These are phyloP conservation scores for Medicago ruthenica DNA, from an alignment of 306 rosid genomes.

Conservation along the genomic window DNA sequence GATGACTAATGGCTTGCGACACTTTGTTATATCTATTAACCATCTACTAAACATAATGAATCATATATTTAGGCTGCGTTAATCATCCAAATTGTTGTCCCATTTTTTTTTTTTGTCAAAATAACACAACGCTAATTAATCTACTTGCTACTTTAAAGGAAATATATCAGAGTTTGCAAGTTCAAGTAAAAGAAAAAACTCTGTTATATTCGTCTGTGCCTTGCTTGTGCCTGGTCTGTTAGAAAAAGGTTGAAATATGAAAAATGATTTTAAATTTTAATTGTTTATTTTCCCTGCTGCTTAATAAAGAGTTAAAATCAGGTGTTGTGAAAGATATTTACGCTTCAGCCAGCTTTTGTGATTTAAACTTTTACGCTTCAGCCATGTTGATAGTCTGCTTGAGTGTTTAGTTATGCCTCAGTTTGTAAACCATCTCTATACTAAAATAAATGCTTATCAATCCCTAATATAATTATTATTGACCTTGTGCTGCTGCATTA, in stretches of 20 bases:
- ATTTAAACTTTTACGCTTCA: conserved; percentile 20
- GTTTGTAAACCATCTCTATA: background rate
- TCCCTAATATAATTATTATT: conserved; percentile 3
- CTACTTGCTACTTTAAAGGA: too few relatives aligned
- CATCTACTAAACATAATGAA: too few relatives aligned
- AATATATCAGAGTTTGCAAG: background rate
- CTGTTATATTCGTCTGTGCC: conserved; percentile 14
- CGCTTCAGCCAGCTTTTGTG: background rate
- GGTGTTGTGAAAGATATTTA: background rate
- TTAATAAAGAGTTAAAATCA: background rate
- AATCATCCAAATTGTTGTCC: too few relatives aligned
- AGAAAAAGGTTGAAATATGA: background rate
- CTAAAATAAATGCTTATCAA: conserved; percentile 1
- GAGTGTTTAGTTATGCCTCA: background rate
- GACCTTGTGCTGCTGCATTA: background rate
- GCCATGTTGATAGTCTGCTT: conserved; percentile 7
- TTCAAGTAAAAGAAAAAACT: conserved; percentile 10
- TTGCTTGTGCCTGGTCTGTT: conserved; percentile 7
- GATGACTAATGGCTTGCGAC: too few relatives aligned
- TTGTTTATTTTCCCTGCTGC: background rate
- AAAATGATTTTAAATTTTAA: conserved; percentile 25
- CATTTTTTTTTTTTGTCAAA: too few relatives aligned
- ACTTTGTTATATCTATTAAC: too few relatives aligned
- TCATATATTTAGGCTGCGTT: too few relatives aligned
- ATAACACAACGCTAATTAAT: too few relatives aligned